Evolutionary conservation across 192 early-diverging fungal species (phyloP), one percentile per base, ranked within the genome.

Genomic region (Haplosporangium gracile): DNA sequence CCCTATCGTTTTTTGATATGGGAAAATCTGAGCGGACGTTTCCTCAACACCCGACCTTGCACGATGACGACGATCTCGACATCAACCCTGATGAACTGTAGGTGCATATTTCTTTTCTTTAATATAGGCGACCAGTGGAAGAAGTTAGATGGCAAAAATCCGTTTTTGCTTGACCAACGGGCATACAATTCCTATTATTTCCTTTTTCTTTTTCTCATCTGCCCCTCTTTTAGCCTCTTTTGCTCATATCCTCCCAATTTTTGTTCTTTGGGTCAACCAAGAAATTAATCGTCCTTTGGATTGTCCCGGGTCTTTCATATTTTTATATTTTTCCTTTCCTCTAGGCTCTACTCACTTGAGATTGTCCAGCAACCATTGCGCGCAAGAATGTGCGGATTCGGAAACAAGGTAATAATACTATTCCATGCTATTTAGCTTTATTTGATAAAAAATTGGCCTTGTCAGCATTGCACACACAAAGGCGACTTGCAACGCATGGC

Each of bases 381-480:
- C 43, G 95, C 95, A 32, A 91, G 95, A 24, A 94, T 94, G 94
- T 94, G 94, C 79, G 95, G 95, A 6, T 95, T 94, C 80, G 94
- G 94, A 49, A 93, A 94, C 72, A 95, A 94, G 87, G 94, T 94
- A 83, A 87, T 90, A 3, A 47, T 4, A 29, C 4, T 3, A 45
- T 11, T 2, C 13, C 43, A 45, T 15, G n/a, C 43, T 8, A 16
- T 18, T 42, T 47, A 5, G 43, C 9, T 42, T 18, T n/a, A 20
- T 11, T 73, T 18, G 43, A 47, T n/a, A 47, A 47, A 26, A 49
- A 49, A 49, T 2, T 20, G 16, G 36, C 36, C 15, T 18, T 16
- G 47, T 20, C 18, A 51, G 49, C 13, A 13, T 10, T 45, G 43
- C 43, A 45, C 15, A 45, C 34, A 68, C 65, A 4, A 39, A 2